phyloP scores from a whole-genome alignment of 805 yeast species.

The Yamadazyma sp. region DNA sequence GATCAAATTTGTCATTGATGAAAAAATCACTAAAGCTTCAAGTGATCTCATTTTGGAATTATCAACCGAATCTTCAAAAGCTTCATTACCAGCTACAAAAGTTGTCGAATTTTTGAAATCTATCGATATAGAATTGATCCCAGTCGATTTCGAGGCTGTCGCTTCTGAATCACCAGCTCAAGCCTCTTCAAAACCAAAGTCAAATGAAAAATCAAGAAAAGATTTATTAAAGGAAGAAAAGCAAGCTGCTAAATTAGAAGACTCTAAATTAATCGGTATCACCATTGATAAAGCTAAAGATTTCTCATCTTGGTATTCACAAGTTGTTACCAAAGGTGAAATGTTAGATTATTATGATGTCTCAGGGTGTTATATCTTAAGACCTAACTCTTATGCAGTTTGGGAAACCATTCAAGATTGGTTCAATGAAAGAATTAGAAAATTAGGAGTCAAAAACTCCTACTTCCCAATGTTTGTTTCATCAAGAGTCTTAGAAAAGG shows the following conservation, averaged over 20 bases:
- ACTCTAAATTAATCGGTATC: conserved; percentile 91
- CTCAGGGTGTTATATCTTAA: conserved; percentile 95
- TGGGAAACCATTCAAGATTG: conserved; percentile 94
- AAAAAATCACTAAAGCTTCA: conserved; percentile 41
- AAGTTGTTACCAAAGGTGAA: conserved; percentile 93
- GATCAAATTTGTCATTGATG: conserved; percentile 58
- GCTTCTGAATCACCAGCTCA: conserved; percentile 27
- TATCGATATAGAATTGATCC: conserved; percentile 47
- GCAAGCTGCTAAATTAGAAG: conserved; percentile 60
- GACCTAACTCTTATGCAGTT: conserved; percentile 90
- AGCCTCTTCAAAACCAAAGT: conserved; percentile 24
- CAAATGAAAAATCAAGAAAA: conserved; percentile 17
- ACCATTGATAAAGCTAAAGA: conserved; percentile 90
- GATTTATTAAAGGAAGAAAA: conserved; percentile 35
- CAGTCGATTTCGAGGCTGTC: conserved; percentile 54
- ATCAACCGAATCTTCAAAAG: conserved; percentile 52
- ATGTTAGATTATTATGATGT: conserved; percentile 98
- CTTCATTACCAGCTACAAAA: conserved; percentile 45
- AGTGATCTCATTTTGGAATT: conserved; percentile 39
- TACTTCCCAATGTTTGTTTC: conserved; percentile 99
- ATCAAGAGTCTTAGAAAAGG: conserved; percentile 86
- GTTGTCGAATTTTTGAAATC: conserved; percentile 45
- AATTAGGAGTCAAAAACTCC: conserved; percentile 88
- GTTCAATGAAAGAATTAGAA: conserved; percentile 79
- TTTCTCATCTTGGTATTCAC: conserved; percentile 97